These are phyloP conservation scores for Suillus discolor DNA, from an alignment of 768 basidiomycete species.

Conservation along the genomic window DNA sequence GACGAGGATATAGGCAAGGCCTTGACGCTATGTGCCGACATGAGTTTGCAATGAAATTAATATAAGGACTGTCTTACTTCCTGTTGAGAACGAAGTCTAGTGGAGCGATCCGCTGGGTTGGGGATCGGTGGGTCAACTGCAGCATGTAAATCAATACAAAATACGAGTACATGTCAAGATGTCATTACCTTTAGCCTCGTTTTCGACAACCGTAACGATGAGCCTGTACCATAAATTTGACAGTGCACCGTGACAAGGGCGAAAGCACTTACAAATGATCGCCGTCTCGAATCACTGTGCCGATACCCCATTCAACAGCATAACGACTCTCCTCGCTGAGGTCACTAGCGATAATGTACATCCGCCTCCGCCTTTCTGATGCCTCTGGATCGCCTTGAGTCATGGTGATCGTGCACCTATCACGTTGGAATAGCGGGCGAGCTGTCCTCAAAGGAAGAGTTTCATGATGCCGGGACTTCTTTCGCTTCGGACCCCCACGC, in stretches of 20 bases:
- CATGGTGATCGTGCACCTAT: constrained; percentile 88
- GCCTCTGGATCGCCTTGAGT: constrained; percentile 81
- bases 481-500: constrained; percentile 50
- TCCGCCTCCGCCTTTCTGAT: constrained; percentile 57
- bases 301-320: constrained; percentile 98
- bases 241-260: constrained; percentile 4
- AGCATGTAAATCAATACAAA: constrained; percentile 11
- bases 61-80: constrained; percentile 56
- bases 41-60: constrained; percentile 9
- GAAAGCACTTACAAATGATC: constrained; percentile 69
- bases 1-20: constrained; percentile 81
- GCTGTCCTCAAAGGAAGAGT: constrained; percentile 66
- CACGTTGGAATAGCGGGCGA: constrained; percentile 85
- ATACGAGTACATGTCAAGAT: background rate
- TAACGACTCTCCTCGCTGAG: constrained; percentile 92
- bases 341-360: constrained; percentile 92
- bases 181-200: constrained; percentile 79
- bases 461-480: constrained; percentile 64
- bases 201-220: constrained; percentile 90
- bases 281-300: constrained; percentile 92
- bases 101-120: constrained; percentile 71
- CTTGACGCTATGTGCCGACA: constrained; percentile 67
- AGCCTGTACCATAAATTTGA: constrained; percentile 43
- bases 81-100: constrained; percentile 86
- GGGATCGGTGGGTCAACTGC: constrained; percentile 71